phyloP scores from a whole-genome alignment of 352 stramenopile species.

The Phytophthora idaei region DNA sequence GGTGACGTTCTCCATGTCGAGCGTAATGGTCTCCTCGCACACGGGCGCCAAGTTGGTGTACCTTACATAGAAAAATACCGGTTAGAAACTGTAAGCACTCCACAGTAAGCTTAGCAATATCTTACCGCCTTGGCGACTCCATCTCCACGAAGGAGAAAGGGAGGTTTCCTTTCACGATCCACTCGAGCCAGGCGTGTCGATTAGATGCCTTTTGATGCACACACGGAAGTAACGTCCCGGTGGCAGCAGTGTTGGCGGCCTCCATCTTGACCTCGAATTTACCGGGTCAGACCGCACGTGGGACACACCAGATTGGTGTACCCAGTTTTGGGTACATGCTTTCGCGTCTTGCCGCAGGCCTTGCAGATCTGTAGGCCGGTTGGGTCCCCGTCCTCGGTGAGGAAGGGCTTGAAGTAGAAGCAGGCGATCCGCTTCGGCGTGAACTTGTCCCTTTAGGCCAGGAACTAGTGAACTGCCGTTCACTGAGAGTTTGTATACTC shows the following conservation, averaged over 20 bases:
- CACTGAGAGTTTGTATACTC: too few species aligned
- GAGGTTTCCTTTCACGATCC: background rate
- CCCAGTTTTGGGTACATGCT: background rate
- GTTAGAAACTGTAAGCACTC: background rate
- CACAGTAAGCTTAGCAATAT: background rate
- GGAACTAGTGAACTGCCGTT: too few species aligned
- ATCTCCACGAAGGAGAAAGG: background rate
- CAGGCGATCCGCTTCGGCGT: background rate
- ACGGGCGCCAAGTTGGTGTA: background rate
- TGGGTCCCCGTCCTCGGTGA: background rate
- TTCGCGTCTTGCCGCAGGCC: background rate
- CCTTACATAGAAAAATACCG: background rate
- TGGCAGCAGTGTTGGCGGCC: background rate
- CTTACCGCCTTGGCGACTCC: background rate
- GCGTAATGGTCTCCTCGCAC: background rate
- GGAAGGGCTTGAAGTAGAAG: background rate
- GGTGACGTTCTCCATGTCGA: background rate
- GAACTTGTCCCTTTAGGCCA: background rate
- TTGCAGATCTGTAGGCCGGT: background rate
- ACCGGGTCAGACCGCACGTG: background rate
- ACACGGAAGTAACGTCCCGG: background rate
- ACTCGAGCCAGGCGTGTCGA: too few species aligned
- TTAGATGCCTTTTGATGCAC: background rate
- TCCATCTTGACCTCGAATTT: background rate
- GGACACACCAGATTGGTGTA: slow-evolving; percentile 1